Base-by-base conservation (phyloP, 371 early-diverging fungal genomes). In the Choanephora cucurbitarum region DNA sequence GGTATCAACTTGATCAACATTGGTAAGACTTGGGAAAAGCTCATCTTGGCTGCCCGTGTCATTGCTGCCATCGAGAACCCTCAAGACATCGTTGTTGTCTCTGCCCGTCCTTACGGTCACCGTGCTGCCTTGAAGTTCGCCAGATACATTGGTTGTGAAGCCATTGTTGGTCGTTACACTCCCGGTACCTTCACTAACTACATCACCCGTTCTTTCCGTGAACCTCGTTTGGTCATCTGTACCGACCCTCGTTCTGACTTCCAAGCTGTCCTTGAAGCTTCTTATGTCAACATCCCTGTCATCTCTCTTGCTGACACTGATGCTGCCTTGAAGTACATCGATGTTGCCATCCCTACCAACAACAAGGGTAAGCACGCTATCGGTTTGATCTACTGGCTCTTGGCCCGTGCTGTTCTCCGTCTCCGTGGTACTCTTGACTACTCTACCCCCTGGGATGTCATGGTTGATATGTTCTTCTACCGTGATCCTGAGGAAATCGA, bases 151-250 rank as follows among this genome's bases (percentile, higher is more conserved):
- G 97, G 97, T 64, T 93, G 95, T 58, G 96, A 94, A 80, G 97
- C 99, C 71, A 91, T 97, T 62, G 98, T 98, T 56, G 99, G 99
- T 78, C 93, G 99, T 73, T 99, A 98, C 92, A 98, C 99, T 78
- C 99, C 99, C 64, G 99, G 99, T 86, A 97, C 95, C 77, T 99
- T 99, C 89, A 99, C 99, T 77, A 99, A 99, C 86, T 96, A 98
- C 86, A 96, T 94, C 83, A 98, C 99, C 69, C 96, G 94, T 72
- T 82, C 93, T 65, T 96, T 98, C 90, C 91, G 93, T 83, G 99
- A 99, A 85, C 99, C 99, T 69, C 91, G 99, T 64, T 80, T 99
- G 66, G 90, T 99, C 72, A 88, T 99, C 69, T 96, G 96, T 67
- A 93, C 98, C 62, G 99, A 99, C 85, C 96, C 99, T 70, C 91